Conservation (phyloP, 371 early-diverging fungal species). For the Nematocida sp. region DNA sequence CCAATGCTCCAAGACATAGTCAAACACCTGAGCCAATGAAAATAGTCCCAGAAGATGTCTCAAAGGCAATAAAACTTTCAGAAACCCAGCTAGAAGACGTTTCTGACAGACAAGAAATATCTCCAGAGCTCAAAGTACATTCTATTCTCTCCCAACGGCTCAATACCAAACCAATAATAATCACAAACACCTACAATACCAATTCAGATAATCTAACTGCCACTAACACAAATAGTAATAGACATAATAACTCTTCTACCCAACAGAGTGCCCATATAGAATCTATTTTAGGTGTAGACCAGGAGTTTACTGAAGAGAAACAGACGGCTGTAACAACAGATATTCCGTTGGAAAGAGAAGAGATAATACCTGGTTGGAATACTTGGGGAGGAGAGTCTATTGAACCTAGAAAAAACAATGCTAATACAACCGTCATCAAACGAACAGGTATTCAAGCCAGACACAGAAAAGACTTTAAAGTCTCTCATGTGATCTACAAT, state of each 20-base stretch:
- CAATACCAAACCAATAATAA: too few relatives aligned
- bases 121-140: too few relatives aligned
- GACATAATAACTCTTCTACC: too few relatives aligned
- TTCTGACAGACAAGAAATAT: too few relatives aligned
- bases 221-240: too few relatives aligned
- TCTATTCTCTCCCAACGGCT: too few relatives aligned
- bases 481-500: conserved; percentile 63
- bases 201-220: neutral
- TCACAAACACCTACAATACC: neutral
- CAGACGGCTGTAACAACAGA: conserved; percentile 43
- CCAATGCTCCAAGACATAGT: too few relatives aligned
- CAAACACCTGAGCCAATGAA: too few relatives aligned
- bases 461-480: conserved; percentile 62
- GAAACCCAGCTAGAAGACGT: too few relatives aligned
- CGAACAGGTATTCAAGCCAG: conserved; percentile 56
- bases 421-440: conserved; percentile 49
- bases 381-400: conserved; percentile 61
- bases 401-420: conserved; percentile 46
- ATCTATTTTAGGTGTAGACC: conserved; percentile 28
- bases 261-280: conserved; percentile 43
- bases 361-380: conserved; percentile 61
- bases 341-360: conserved; percentile 54
- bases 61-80: too few relatives aligned
- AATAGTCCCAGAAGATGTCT: too few relatives aligned
- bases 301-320: conserved; percentile 61